Base-by-base conservation (phyloP, 169 alveolate species). In the Plasmodium falciparum region DNA sequence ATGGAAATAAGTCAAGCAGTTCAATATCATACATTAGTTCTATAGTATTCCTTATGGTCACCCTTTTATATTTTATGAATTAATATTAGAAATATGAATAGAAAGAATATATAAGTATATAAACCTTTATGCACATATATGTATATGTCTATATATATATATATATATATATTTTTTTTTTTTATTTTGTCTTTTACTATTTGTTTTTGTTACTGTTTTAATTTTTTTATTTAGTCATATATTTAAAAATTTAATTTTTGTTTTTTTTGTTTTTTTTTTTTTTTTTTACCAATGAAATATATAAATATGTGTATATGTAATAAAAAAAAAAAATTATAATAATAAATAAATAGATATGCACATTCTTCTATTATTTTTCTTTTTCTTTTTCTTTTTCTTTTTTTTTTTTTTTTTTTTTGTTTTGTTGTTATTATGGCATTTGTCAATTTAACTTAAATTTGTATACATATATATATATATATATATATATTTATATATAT, bases 1-100 rank as follows among this genome's bases (percentile, higher is more conserved):
- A 80, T 39, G 70, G 43, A 58, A 15, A 33, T 15, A 80, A 80
- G 7, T 80, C 90, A 12, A 76, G 76, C 43, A n/a, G 90, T 47
- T 69, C 71, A 24, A 15, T 50, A 15, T 54, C 85, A 5, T 54
- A 67, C 26, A 12, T 80, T n/a, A 80, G 83, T 67, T 80, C 90
- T 29, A 24, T 80, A 15, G 62, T 45, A 20, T 11, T 73, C 17
- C 33, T 71, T 7, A 49, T 66, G 29, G 13, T 73, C 61, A 50
- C 65, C 59, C 17, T 52, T 13, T 20, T 73, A 59, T 89, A 33
- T 49, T 9, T 73, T 49, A 47, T 50, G 56, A 65, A 24, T 67
- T 88, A 74, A 54, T 29, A 11, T 49, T 15, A 11, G 33, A 33
- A 12, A 67, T 67, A 50, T 69, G 24, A 67, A 43, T 45, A 54